Evolutionary conservation across 805 yeast species (phyloP).

Genomic region (Kazachstania africana): DNA sequence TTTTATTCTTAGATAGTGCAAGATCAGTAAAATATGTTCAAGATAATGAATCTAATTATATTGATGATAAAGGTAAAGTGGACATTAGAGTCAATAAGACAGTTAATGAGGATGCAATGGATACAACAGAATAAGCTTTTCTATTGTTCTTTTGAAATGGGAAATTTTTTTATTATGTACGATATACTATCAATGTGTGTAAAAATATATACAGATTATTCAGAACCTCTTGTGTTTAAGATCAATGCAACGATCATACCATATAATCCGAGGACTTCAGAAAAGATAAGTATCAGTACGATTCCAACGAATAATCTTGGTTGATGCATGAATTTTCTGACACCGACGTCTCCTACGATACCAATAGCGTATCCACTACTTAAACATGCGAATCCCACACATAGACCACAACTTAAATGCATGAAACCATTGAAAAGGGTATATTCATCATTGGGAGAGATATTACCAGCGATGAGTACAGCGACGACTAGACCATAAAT

Average conservation of each 20-base stretch:
- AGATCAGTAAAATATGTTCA: slow-evolving; percentile 82
- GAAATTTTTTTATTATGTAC: background rate
- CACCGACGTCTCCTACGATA: slow-evolving; percentile 89
- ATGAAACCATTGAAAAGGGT: slow-evolving; percentile 92
- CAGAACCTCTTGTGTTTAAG: slow-evolving; percentile 79
- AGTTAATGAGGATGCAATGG: slow-evolving; percentile 21
- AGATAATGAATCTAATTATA: slow-evolving; percentile 53
- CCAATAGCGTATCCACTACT: slow-evolving; percentile 97
- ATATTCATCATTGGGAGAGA: slow-evolving; percentile 68
- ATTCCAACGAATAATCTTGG: slow-evolving; percentile 83
- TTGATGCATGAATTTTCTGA: slow-evolving; percentile 77
- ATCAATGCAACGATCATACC: slow-evolving; percentile 94
- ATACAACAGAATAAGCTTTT: slow-evolving; percentile 20
- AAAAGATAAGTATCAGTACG: slow-evolving; percentile 78
- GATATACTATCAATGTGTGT: background rate
- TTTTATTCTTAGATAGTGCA: slow-evolving; percentile 76
- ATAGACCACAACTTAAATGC: slow-evolving; percentile 92
- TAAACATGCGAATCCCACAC: slow-evolving; percentile 93
- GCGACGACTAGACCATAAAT: slow-evolving; percentile 96
- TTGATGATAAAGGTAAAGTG: slow-evolving; percentile 71
- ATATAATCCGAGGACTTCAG: slow-evolving; percentile 81
- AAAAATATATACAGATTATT: slow-evolving; percentile 11
- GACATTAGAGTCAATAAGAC: slow-evolving; percentile 31
- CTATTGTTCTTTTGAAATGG: no score
- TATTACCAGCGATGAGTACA: slow-evolving; percentile 85